phyloP scores from a whole-genome alignment of 2,329 filamentous ascomycete genomes.

The Thelonectria rubi region DNA sequence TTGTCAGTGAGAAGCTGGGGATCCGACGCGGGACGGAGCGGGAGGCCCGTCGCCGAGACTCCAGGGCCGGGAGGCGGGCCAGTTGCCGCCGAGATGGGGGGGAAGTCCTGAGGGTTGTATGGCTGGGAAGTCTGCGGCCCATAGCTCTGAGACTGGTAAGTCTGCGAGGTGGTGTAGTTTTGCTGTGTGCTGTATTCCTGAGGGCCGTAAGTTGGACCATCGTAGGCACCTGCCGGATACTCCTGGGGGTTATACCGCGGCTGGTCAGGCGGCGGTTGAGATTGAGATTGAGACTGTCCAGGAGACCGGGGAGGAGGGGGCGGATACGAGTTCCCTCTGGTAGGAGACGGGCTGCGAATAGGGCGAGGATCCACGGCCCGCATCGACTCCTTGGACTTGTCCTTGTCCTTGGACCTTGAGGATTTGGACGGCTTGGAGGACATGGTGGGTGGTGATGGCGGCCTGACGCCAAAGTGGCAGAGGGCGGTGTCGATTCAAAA shows the following conservation, averaged over 20 bases:
- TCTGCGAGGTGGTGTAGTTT: conserved; percentile 18
- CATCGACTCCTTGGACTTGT: conserved; percentile 35
- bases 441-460: conserved; percentile 13
- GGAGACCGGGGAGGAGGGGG: conserved; percentile 16
- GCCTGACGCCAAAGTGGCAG: conserved; percentile 10
- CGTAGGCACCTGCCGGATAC: conserved; percentile 30
- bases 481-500: conserved; percentile 7
- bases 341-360: conserved; percentile 38
- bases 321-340: conserved; percentile 25
- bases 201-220: conserved; percentile 30
- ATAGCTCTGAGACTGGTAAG: conserved; percentile 7
- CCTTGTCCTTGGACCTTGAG: conserved; percentile 31
- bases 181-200: conserved; percentile 26
- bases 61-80: conserved; percentile 28
- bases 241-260: conserved; percentile 33
- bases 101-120: conserved; percentile 37
- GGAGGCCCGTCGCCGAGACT: conserved; percentile 25
- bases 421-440: conserved; percentile 21
- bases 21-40: conserved; percentile 37
- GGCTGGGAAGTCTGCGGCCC: conserved; percentile 1
- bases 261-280: conserved; percentile 22
- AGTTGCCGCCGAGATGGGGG: conserved; percentile 20
- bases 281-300: conserved; percentile 3
- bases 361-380: conserved; percentile 42
- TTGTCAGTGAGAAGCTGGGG: conserved; percentile 33